Conservation (phyloP, 257 asterid species). For the Capsicum pubescens region DNA sequence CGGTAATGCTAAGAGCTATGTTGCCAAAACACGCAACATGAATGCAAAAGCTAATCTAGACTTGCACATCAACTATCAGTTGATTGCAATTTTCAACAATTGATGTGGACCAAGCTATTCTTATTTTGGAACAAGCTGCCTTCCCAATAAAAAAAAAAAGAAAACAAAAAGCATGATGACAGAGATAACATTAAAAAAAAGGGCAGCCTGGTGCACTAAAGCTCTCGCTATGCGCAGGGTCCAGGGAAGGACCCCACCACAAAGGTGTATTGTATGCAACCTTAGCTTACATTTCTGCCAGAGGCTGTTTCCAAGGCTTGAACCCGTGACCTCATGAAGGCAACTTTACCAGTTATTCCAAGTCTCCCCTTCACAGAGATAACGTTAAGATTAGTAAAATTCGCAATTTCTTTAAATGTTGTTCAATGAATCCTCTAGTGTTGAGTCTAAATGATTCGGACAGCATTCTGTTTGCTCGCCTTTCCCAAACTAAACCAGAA, state of each 20-base stretch:
- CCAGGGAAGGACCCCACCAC: too few species aligned
- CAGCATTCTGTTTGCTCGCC: background rate
- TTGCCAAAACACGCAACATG: background rate
- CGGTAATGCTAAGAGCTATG: background rate
- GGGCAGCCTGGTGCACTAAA: too few species aligned
- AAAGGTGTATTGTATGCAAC: too few species aligned
- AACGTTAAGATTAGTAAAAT: background rate
- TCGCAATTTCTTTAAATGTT: background rate
- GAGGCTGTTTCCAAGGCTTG: too few species aligned
- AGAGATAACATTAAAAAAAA: background rate
- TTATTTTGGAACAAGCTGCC: constrained; percentile 15
- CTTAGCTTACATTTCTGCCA: too few species aligned
- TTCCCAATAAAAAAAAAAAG: background rate
- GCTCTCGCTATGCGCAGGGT: too few species aligned
- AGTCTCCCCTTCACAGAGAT: too few species aligned
- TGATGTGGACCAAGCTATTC: background rate
- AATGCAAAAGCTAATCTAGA: background rate
- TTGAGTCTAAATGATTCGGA: background rate
- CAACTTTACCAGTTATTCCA: too few species aligned
- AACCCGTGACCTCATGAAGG: too few species aligned
- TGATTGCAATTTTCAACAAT: background rate
- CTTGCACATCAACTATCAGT: background rate
- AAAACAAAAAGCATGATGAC: background rate
- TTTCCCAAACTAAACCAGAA: constrained; percentile 6
- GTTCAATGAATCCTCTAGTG: background rate